Percentiles rank a stretch among this genome's conserved stretches.
Conservation (phyloP, 2,329 filamentous ascomycete species). For the Colletotrichum somersetense region DNA sequence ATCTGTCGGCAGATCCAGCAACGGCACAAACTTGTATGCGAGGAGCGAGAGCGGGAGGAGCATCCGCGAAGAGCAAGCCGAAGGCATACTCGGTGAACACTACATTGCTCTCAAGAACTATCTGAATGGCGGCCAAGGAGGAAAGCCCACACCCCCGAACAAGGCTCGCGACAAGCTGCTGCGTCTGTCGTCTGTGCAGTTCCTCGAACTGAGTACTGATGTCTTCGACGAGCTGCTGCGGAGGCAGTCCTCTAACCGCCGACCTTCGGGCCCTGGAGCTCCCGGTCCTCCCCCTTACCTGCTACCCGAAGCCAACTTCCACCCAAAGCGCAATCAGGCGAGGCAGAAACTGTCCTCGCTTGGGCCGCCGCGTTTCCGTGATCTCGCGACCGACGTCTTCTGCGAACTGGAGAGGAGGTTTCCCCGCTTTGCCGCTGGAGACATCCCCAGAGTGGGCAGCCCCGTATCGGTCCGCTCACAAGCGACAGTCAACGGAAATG, state of each 20-base stretch:
- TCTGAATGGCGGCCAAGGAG: constrained; percentile 82
- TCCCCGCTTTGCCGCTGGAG: constrained; percentile 79
- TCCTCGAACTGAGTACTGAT: constrained; percentile 97
- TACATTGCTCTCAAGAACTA: constrained; percentile 84
- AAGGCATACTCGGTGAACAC: constrained; percentile 79
- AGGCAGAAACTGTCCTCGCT: constrained; percentile 93
- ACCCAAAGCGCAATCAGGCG: constrained; percentile 98
- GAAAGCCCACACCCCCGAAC: constrained; percentile 80
- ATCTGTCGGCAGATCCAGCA: constrained; percentile 87
- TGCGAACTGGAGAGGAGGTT: constrained; percentile 93
- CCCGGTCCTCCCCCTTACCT: constrained; percentile 77
- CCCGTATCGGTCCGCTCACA: constrained; percentile 74
- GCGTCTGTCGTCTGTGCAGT: constrained; percentile 89
- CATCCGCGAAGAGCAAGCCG: constrained; percentile 70
- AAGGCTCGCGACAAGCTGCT: constrained; percentile 95
- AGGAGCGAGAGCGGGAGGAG: constrained; percentile 75
- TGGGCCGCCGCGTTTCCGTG: constrained; percentile 86
- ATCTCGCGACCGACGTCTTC: constrained; percentile 95
- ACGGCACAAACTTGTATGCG: constrained; percentile 78
- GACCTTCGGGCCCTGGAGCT: constrained; percentile 64
- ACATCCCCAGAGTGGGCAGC: constrained; percentile 77
- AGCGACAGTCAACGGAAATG: constrained; percentile 68
- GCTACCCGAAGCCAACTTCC: constrained; percentile 88
- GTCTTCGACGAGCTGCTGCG: constrained; percentile 95
- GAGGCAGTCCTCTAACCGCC: constrained; percentile 77